These are phyloP conservation scores for Pleurotus eryngii DNA, from an alignment of 768 basidiomycete genomes.

Conservation along the genomic window DNA sequence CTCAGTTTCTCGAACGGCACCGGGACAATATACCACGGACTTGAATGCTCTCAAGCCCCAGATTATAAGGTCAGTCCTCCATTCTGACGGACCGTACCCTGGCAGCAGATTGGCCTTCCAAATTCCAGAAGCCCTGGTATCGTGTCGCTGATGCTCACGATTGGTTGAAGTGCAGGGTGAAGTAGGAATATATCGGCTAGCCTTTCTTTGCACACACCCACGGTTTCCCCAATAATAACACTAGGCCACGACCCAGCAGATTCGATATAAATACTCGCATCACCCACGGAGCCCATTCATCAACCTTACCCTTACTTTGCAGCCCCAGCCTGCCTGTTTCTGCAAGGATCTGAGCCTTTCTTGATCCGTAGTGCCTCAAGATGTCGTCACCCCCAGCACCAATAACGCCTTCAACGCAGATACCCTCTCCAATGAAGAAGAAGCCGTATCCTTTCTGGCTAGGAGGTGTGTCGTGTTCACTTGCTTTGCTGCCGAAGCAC, in stretches of 20 bases:
- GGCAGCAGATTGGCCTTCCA: not conserved
- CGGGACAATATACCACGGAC: no score
- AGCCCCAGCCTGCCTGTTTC: not conserved
- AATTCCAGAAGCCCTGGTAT: not conserved
- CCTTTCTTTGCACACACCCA: not conserved
- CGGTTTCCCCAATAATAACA: not conserved
- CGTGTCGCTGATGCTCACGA: not conserved
- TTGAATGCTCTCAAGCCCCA: not conserved
- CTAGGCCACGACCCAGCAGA: slow-evolving; percentile 1
- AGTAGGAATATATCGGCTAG: not conserved
- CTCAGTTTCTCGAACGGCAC: no score
- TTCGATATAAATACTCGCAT: slow-evolving; percentile 6
- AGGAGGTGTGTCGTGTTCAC: slow-evolving; percentile 48
- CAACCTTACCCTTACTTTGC: not conserved
- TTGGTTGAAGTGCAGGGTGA: not conserved
- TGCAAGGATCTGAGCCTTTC: not conserved
- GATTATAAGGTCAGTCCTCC: not conserved
- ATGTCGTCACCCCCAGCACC: slow-evolving; percentile 8
- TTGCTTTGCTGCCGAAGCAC: not conserved
- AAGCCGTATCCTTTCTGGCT: slow-evolving; percentile 85
- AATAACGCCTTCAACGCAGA: slow-evolving; percentile 4
- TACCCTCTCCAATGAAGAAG: slow-evolving; percentile 43
- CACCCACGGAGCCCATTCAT: slow-evolving; percentile 6
- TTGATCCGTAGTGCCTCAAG: not conserved
- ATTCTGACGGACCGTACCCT: not conserved